Conservation (phyloP, 1,284 basidiomycete species). For the Phaffia rhodozyma region DNA sequence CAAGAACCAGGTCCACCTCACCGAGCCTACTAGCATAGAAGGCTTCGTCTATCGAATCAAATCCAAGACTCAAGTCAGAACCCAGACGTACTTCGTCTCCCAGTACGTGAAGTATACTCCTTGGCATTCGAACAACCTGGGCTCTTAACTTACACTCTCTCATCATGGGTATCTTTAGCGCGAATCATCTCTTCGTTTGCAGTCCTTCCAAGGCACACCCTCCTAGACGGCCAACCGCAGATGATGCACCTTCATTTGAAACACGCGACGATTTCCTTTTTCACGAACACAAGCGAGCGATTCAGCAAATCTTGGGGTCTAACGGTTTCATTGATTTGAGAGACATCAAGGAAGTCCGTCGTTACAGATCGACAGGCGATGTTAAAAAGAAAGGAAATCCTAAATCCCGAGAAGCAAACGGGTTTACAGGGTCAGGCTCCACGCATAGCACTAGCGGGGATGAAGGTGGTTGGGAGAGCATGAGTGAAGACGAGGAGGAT, state of each 20-base stretch:
- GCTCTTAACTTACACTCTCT: neutral
- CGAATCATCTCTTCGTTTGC: slow-evolving; percentile 60
- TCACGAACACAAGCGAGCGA: slow-evolving; percentile 8
- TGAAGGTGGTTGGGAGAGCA: slow-evolving; percentile 34
- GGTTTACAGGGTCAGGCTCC: neutral
- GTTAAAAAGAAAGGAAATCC: neutral
- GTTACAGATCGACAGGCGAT: too few relatives aligned
- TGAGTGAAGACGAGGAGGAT: slow-evolving; percentile 47
- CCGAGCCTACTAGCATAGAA: slow-evolving; percentile 63
- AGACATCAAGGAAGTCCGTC: slow-evolving; percentile 2
- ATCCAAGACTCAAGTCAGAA: slow-evolving; percentile 48
- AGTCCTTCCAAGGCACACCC: slow-evolving; percentile 38
- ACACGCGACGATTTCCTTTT: slow-evolving; percentile 24
- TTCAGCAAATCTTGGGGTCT: slow-evolving; percentile 13
- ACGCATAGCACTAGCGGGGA: slow-evolving; percentile 24
- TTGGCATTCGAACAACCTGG: neutral
- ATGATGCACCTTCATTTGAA: slow-evolving; percentile 31
- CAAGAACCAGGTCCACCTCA: slow-evolving; percentile 45
- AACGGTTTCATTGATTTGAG: slow-evolving; percentile 13
- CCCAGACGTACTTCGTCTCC: slow-evolving; percentile 54
- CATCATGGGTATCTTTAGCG: slow-evolving; percentile 22
- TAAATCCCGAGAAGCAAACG: slow-evolving; percentile 7
- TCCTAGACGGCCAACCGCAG: slow-evolving; percentile 22
- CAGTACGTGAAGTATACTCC: slow-evolving; percentile 34
- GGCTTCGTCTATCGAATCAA: slow-evolving; percentile 60